Percentiles rank a stretch among this genome's conserved stretches.
Conservation (phyloP, 495 filamentous ascomycete genomes). For the Patellaria atrata region DNA sequence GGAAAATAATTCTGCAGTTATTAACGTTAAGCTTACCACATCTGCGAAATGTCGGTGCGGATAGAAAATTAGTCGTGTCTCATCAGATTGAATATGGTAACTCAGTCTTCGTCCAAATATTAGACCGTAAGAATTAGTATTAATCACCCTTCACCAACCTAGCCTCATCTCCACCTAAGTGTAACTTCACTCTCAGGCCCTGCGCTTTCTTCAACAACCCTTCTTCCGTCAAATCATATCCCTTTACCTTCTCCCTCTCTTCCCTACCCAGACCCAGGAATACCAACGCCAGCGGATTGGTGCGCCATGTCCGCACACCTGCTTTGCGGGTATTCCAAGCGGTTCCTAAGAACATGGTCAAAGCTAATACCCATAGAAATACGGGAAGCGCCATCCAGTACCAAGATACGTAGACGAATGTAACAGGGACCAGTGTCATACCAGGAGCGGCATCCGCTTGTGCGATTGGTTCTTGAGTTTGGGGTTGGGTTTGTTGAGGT, state of each 20-base stretch:
- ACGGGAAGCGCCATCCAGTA: not conserved
- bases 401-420: not conserved
- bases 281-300: not conserved
- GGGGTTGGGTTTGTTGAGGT: too few relatives aligned
- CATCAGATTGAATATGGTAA: too few relatives aligned
- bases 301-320: not conserved
- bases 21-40: too few relatives aligned
- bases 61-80: too few relatives aligned
- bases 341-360: not conserved
- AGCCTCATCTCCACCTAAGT: not conserved
- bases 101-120: too few relatives aligned
- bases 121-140: too few relatives aligned
- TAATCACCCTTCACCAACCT: too few relatives aligned
- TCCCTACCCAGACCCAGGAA: not conserved
- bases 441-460: not conserved
- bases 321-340: not conserved
- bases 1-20: too few relatives aligned
- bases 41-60: too few relatives aligned
- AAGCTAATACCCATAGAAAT: not conserved
- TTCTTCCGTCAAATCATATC: conserved; percentile 1
- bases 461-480: too few relatives aligned
- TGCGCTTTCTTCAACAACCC: not conserved
- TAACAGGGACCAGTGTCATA: not conserved
- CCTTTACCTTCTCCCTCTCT: conserved; percentile 1
- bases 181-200: not conserved